These are phyloP conservation scores for Geum urbanum DNA, from an alignment of 306 rosid genomes.

Conservation along the genomic window DNA sequence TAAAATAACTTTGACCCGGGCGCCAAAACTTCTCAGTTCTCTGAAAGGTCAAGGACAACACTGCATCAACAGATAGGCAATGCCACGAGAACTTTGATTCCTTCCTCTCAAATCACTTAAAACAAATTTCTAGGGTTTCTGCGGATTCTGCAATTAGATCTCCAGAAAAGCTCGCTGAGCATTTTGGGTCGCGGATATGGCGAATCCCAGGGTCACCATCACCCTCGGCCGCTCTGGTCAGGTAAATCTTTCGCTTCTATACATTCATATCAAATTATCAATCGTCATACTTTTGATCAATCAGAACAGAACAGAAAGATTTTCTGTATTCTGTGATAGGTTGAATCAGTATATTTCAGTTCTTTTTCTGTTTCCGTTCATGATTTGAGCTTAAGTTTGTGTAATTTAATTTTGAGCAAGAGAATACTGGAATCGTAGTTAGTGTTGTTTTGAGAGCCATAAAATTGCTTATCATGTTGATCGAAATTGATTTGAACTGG, in stretches of 20 bases:
- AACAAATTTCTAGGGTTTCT: neutral
- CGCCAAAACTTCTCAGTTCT: neutral
- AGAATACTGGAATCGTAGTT: too few relatives aligned
- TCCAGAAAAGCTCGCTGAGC: neutral
- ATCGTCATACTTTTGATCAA: neutral
- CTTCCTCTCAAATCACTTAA: neutral
- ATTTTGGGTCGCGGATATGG: conserved; percentile 24
- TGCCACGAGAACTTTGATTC: neutral
- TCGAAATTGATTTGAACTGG: neutral
- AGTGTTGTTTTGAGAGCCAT: too few relatives aligned
- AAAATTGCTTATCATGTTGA: too few relatives aligned
- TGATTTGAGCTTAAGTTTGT: neutral
- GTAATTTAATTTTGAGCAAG: neutral
- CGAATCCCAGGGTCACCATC: conserved; percentile 52
- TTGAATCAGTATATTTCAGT: neutral
- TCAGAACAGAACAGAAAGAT: neutral
- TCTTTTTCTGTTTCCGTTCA: neutral
- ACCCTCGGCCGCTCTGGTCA: conserved; percentile 62
- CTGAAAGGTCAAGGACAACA: neutral
- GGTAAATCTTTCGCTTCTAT: conserved; percentile 24
- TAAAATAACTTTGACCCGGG: neutral
- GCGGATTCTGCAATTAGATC: neutral
- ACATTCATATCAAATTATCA: neutral
- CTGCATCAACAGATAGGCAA: neutral
- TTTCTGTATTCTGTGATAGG: neutral